Percentiles rank a stretch among this genome's conserved stretches.
These are phyloP conservation scores for Phallus indusiatus DNA, from an alignment of 768 basidiomycete species.

Conservation along the genomic window DNA sequence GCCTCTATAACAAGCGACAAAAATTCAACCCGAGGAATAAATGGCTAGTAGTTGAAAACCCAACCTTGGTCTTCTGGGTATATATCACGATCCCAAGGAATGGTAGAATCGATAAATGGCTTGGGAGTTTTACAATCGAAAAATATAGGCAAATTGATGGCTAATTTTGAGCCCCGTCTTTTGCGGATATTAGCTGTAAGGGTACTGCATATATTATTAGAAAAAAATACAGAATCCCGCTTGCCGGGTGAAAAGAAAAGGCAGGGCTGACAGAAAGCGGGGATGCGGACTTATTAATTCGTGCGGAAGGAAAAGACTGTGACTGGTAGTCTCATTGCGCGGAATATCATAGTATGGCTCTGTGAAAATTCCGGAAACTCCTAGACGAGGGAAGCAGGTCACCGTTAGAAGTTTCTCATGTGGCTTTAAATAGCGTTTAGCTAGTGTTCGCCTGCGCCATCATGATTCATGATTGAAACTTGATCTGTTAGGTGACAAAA, in stretches of 20 bases:
- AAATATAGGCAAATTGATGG: slow-evolving; percentile 90
- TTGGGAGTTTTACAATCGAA: slow-evolving; percentile 79
- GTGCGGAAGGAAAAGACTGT: slow-evolving; percentile 90
- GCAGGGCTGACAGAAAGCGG: slow-evolving; percentile 96
- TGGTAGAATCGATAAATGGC: slow-evolving; percentile 88
- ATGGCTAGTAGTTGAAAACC: slow-evolving; percentile 14
- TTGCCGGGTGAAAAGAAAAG: slow-evolving; percentile 19
- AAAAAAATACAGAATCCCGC: not conserved
- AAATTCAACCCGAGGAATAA: slow-evolving; percentile 5
- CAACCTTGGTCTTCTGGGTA: slow-evolving; percentile 80
- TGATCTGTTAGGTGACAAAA: too few relatives aligned
- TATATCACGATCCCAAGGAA: slow-evolving; percentile 75
- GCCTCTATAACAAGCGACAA: slow-evolving; percentile 48
- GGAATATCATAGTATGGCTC: slow-evolving; percentile 84
- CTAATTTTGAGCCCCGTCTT: slow-evolving; percentile 86
- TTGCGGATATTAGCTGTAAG: slow-evolving; percentile 91
- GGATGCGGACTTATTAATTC: slow-evolving; percentile 96
- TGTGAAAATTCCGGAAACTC: slow-evolving; percentile 85
- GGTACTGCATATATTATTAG: slow-evolving; percentile 47
- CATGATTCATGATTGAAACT: not conserved
- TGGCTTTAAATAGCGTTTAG: slow-evolving; percentile 68
- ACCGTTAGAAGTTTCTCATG: slow-evolving; percentile 89
- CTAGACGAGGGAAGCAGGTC: slow-evolving; percentile 92
- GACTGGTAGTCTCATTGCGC: slow-evolving; percentile 68
- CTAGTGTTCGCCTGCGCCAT: slow-evolving; percentile 55